Evolutionary conservation across 768 basidiomycete genomes (phyloP), one percentile per base, ranked within the genome.

Genomic region (Cystofilobasidium capitatum): DNA sequence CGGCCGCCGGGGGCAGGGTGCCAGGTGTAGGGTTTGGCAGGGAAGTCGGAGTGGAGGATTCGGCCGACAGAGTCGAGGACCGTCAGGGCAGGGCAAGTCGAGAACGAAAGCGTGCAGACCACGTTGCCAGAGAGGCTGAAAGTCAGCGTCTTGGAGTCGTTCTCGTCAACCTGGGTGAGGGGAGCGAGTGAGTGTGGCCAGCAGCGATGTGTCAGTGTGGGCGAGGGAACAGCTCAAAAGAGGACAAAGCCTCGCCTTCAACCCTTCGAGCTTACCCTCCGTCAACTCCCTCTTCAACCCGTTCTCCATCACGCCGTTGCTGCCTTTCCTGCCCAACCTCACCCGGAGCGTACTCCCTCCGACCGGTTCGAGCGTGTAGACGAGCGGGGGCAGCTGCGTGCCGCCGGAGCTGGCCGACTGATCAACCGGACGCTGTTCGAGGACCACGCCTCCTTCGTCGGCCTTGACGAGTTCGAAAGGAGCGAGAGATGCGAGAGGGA

Each of bases 51-150:
- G 22, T 62, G 60, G 42, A 68, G 45, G 3, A 54, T 10, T 22
- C 66, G 49, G 12, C 66, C 60, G 9, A 29, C 37, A 22, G 60
- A 6, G 13, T 68, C 66, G 33, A 62, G 26, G 51, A 68, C n/a
- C 29, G 36, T 68, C 31, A 68, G 59, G 5, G 31, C 40, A 22
- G 64, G 64, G n/a, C 57, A 47, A 4, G 31, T n/a, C 29, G 55
- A 65, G 55, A 31, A 65, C 24, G 36, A 24, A 10, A 65, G 64
- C 14, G 57, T 36, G 37, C 26, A 55, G 35, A 29, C 8, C 35
- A 65, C 64, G 0, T 57, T 57, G 2, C 33, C 58, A 4, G 57
- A 31, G 8, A 65, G 42, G 6, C 26, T 17, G 44, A 58, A 59
- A 22, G 31, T 45, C n/a, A 49, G 31, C 4, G 42, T 12, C 17